Base-by-base conservation (phyloP, 148 eudicot species). In the Euryodendron excelsum region DNA sequence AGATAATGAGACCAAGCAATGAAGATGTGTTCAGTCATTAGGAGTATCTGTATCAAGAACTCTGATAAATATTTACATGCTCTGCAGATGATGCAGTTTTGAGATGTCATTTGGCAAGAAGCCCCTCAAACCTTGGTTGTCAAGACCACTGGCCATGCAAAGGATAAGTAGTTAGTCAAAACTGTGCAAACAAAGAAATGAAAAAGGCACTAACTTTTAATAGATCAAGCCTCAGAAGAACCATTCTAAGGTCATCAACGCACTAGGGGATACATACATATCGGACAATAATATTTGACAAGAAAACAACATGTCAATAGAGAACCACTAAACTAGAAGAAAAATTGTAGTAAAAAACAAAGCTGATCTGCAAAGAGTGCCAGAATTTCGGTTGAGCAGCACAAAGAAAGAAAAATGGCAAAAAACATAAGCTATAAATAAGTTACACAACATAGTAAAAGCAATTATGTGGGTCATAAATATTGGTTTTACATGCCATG, bases 101-200 rank as follows among this genome's bases (percentile, higher is more conserved):
- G 97, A 96, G 75, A 89, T 81, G 75, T 89, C 95, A 25, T 75
- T 79, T 66, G 97, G 98, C 81, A 96, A 89, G 86, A 77, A 89
- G 72, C 99, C 99, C 47, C 88, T 90, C 81, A 96, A 82, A 80
- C 93, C 99, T 84, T 96, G 99, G 80, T 92, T 93, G 86, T 92
- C 97, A 65, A 96, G 98, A 75, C 87, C 97, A 63, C 99, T 95
- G 89, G 70, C 41, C 70, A 82, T 80, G 71, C 76, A 83, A 45
- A 77, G 61, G 27, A 39, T 52, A 41, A 75, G 78, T 63, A 47
- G 21, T 52, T 52, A 48, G 47, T 77, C 44, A 82, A 73, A 25
- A 36, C 15, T 3, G 25, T 8, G 28, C 37, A 61, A 47, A 61
- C 0, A 27, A 60, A 60, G 27, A 27, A 17, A 75, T 10, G 6